A percentile compares a stretch with the other conserved stretches of the same genome.
phyloP scores from a whole-genome alignment of 345 rosid genomes.

The Citrus mangshanensis region DNA sequence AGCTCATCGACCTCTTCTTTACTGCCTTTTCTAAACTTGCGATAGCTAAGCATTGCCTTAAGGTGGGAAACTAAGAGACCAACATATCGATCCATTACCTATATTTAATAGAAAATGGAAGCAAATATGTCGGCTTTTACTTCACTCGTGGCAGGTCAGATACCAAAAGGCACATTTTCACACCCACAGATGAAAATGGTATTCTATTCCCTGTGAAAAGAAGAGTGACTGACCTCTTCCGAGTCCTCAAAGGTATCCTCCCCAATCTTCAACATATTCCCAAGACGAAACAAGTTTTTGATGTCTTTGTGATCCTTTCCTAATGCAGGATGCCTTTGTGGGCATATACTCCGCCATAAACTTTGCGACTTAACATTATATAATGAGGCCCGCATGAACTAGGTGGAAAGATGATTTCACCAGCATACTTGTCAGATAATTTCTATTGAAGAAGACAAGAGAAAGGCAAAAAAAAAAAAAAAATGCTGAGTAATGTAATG shows the following conservation, averaged over 20 bases:
- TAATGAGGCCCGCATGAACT: too few species aligned
- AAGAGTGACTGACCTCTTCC: slow-evolving; percentile 68
- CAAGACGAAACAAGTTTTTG: too few species aligned
- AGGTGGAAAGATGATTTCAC: too few species aligned
- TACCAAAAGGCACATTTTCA: background rate
- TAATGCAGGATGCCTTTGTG: too few species aligned
- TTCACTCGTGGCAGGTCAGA: background rate
- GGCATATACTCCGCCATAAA: too few species aligned
- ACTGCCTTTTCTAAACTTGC: slow-evolving; percentile 76
- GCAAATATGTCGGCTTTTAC: background rate
- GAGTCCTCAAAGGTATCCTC: slow-evolving; percentile 60
- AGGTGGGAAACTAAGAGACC: slow-evolving; percentile 82
- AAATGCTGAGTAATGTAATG: too few species aligned
- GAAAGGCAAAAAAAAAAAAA: too few species aligned
- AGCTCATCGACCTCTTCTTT: slow-evolving; percentile 90
- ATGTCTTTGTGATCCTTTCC: too few species aligned
- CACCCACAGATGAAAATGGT: background rate
- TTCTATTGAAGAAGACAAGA: too few species aligned
- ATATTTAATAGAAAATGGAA: slow-evolving; percentile 15
- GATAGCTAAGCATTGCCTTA: slow-evolving; percentile 77
- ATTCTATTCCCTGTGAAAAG: background rate
- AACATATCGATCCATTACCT: slow-evolving; percentile 98
- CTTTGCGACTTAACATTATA: too few species aligned
- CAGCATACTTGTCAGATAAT: slow-evolving; percentile 26
- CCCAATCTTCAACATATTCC: too few species aligned